Conservation (phyloP, 1,139 yeast genomes). For the Ogataea hybrid region DNA sequence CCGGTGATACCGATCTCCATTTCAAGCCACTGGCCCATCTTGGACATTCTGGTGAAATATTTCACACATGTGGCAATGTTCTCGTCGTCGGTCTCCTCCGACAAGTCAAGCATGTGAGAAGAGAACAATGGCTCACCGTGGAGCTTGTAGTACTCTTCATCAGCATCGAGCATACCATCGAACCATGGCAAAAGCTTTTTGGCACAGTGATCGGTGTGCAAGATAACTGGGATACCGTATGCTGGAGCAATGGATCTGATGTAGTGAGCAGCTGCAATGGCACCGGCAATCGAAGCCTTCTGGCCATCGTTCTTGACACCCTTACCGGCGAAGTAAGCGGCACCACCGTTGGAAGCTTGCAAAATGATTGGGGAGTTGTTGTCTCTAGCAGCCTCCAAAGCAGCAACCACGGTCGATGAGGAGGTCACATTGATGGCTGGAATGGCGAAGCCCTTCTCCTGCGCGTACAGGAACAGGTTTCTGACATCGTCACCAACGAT, state of each 20-base stretch:
- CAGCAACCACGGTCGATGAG: conserved; percentile 95
- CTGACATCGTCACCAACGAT: conserved; percentile 98
- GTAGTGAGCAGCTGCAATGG: conserved; percentile 98
- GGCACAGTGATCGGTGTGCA: conserved; percentile 99
- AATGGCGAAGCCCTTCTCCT: conserved; percentile 89
- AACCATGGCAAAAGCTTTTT: conserved; percentile 97
- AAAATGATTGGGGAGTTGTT: conserved; percentile 91
- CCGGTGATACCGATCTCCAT: conserved; percentile 99
- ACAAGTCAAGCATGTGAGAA: conserved; percentile 97
- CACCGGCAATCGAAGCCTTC: conserved; percentile 91
- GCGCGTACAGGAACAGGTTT: conserved; percentile 90
- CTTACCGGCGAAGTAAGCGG: conserved; percentile 99
- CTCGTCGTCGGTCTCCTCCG: conserved; percentile 95
- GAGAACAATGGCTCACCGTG: conserved; percentile 97
- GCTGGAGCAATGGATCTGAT: conserved; percentile 95
- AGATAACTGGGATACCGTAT: conserved; percentile 93
- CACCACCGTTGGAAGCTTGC: conserved; percentile 99
- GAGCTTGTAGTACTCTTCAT: conserved; percentile 81
- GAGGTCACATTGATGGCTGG: conserved; percentile 99
- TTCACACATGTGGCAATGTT: conserved; percentile 93
- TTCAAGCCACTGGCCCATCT: conserved; percentile 96
- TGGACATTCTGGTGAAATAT: conserved; percentile 93
- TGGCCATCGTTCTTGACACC: conserved; percentile 95
- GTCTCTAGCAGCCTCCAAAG: conserved; percentile 98
- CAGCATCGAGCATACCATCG: conserved; percentile 97